Base-by-base conservation (phyloP, 768 basidiomycete species). In the Pisolithus albus region DNA sequence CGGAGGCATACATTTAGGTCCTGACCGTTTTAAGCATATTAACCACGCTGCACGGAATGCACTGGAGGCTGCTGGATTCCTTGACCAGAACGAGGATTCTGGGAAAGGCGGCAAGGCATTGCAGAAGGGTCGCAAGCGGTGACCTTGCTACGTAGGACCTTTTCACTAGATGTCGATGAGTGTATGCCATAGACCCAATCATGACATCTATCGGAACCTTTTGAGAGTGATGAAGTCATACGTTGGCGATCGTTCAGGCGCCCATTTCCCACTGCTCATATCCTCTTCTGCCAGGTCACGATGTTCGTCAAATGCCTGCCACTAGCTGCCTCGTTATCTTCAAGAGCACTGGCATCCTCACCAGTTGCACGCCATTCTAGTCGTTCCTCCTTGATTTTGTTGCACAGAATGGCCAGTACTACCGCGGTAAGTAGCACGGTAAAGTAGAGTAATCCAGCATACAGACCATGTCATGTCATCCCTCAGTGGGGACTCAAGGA, bases 31-130 rank as follows among this genome's bases (percentile, higher is more conserved):
- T 69, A 88, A 88, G 63, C 91, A 95, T 60, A 98, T 99, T 66
- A 97, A 95, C 62, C 90, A 94, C 64, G 92, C 92, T 4, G 95
- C 94, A 1, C 78, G 95, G 19, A 89, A 91, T 60, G 93, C 94
- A 1, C 74, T 98, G 5, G 90, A 95, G 41, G 56, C 83, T 0
- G 95, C 88, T 9, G 93, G 94, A 0, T 92, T 97, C 64, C 69
- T 98, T 30, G 87, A 89, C 40, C 68, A 62, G 8, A 59, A 59
- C 15, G 78, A 75, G 11, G 64, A 61, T 15, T 13, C 49, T 18
- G 38, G 52, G 48, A 47, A 50, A 23, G 58, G 57, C 36, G 56
- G 54, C 7, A 63, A 59, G 36, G 43, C 53, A 16, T 53, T 49
- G 6, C 36, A 46, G 21, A 67, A 57, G 48, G 67, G 67, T 21